A percentile compares a stretch with the other conserved stretches of the same genome.
phyloP scores from a whole-genome alignment of 2,329 filamentous ascomycete genomes.

The Bipolaris sorokiniana region DNA sequence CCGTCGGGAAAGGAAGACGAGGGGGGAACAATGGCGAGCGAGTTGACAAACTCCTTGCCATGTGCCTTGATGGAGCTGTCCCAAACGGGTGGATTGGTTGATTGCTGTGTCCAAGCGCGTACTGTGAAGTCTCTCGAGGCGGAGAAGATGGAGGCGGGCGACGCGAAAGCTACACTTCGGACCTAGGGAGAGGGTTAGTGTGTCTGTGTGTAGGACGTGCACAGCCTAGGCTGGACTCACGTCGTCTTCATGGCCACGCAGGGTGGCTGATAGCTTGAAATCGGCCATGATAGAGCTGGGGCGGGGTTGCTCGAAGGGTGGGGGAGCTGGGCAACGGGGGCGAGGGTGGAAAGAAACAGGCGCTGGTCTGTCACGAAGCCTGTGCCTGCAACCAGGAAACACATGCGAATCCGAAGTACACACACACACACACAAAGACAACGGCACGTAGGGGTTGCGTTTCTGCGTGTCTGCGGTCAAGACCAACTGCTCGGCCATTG shows the following conservation, averaged over 20 bases:
- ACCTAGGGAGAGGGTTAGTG: conserved; percentile 64
- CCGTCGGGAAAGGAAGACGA: conserved; percentile 74
- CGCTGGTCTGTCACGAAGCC: conserved; percentile 1
- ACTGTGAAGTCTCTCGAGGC: conserved; percentile 92
- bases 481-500: not conserved
- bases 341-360: conserved; percentile 19
- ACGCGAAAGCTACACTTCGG: conserved; percentile 80
- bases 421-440: not conserved
- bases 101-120: conserved; percentile 77
- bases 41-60: conserved; percentile 86
- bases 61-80: conserved; percentile 80
- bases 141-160: conserved; percentile 74
- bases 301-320: conserved; percentile 33
- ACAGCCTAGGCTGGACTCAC: conserved; percentile 56
- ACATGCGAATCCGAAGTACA: conserved; percentile 14
- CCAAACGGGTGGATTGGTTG: conserved; percentile 70
- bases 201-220: too few relatives aligned
- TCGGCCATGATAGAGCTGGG: conserved; percentile 66
- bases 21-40: conserved; percentile 76
- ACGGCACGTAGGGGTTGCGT: not conserved
- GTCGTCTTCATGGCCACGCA: conserved; percentile 91
- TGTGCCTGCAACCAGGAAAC: not conserved
- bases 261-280: conserved; percentile 91
- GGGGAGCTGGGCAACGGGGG: conserved; percentile 12
- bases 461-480: not conserved